Evolutionary conservation across 106 monocot species (phyloP), one percentile per base, ranked within the genome.

Genomic region (Posidonia australis): DNA sequence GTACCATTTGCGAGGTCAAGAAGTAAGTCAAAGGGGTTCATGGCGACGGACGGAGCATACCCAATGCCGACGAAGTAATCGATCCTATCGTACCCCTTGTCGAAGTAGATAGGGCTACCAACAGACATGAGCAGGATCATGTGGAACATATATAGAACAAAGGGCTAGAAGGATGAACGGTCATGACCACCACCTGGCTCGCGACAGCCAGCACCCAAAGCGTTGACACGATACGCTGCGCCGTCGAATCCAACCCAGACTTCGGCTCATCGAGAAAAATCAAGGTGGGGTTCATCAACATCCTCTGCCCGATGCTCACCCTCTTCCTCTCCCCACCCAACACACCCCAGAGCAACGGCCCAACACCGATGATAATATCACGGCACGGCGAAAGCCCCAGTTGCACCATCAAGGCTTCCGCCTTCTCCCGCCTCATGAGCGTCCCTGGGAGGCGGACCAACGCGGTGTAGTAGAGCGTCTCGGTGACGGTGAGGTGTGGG

Each of bases 171-270:
- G 67, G 67, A 30, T 68, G 67, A 13, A 68, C 56, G 2, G 67
- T 68, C 22, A 51, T 68, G 3, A 68, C 44, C 19, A 66, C 66
- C 3, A 52, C 53, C 26, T 32, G 47, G 9, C 52, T 52, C 17
- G 29, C 51, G 36, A 13, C 12, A 72, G 30, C 24, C 60, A 17
- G 27, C 36, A 6, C 31, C 27, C 27, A 58, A 31, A 59, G 59
- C 59, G 31, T 59, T 6, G 31, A 30, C 28, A 59, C 72, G 10
- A 77, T 91, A 49, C 76, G 67, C 26, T 86, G 71, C n/a, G 90
- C 90, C 60, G 90, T 91, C 60, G 90, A 91, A 51, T 91, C 90
- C 47, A 91, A 67, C n/a, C n/a, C n/a, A n/a, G n/a, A n/a, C n/a
- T n/a, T n/a, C n/a, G n/a, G n/a, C n/a, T n/a, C n/a, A n/a, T 91